A percentile compares a stretch with the other conserved stretches of the same genome.
phyloP scores from a whole-genome alignment of 805 yeast genomes.

The Kodamaea nitidulidarum region DNA sequence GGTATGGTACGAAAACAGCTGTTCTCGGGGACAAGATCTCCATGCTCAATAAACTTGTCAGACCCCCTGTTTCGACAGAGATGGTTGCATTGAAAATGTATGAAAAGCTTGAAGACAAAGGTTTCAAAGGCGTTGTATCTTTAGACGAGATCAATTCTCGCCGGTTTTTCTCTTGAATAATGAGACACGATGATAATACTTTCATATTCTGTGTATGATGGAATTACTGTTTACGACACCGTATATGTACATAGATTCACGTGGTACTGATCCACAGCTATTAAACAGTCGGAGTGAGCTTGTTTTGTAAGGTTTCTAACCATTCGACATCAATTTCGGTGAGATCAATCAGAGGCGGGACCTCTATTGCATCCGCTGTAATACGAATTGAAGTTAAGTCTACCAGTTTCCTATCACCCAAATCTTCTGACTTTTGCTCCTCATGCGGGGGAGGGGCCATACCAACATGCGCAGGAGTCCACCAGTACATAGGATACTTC shows the following conservation, averaged over 20 bases:
- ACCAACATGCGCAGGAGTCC: conserved; percentile 36
- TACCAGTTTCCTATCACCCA: conserved; percentile 4
- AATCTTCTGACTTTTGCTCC: too few relatives aligned
- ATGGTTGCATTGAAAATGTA: conserved; percentile 59
- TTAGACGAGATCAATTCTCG: conserved; percentile 43
- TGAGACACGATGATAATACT: too few relatives aligned
- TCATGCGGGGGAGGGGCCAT: neutral
- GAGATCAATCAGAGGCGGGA: conserved; percentile 23
- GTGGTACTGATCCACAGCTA: too few relatives aligned
- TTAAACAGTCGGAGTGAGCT: neutral
- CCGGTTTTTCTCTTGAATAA: neutral
- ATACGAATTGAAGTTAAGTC: conserved; percentile 18
- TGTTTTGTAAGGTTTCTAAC: conserved; percentile 16
- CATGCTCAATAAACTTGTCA: conserved; percentile 43
- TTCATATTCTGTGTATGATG: too few relatives aligned
- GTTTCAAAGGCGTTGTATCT: conserved; percentile 54
- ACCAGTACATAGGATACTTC: conserved; percentile 58
- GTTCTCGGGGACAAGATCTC: conserved; percentile 36
- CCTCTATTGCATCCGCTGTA: conserved; percentile 11
- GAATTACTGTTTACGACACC: too few relatives aligned
- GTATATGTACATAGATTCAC: neutral
- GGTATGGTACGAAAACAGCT: conserved; percentile 41
- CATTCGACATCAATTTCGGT: conserved; percentile 25
- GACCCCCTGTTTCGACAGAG: conserved; percentile 67
- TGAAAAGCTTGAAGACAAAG: conserved; percentile 48